Conservation (phyloP, 768 basidiomycete species). For the Ephemerocybe angulata region DNA sequence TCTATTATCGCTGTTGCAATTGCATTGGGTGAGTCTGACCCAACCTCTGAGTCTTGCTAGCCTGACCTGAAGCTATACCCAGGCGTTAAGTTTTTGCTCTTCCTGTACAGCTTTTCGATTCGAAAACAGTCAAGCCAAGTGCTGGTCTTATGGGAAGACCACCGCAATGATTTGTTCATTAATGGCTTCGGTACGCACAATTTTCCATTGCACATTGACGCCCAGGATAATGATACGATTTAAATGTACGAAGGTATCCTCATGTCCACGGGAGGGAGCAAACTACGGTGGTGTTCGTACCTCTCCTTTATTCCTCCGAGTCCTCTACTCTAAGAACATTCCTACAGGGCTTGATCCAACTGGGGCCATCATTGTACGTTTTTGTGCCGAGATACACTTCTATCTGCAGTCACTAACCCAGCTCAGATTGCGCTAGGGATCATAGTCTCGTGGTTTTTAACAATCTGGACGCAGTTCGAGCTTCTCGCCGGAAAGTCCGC, state of each 20-base stretch:
- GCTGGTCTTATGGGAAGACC: constrained; percentile 93
- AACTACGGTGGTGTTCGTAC: constrained; percentile 74
- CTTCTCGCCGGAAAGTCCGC: constrained; percentile 91
- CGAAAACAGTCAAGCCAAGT: constrained; percentile 87
- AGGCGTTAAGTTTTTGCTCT: constrained; percentile 85
- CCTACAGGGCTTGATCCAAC: constrained; percentile 66
- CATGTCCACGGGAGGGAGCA: constrained; percentile 81
- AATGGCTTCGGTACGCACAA: constrained; percentile 80
- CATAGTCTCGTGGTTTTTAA: constrained; percentile 71
- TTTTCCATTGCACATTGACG: constrained; percentile 26
- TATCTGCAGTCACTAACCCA: constrained; percentile 2
- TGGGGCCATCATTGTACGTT: constrained; percentile 69
- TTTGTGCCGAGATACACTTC: neutral
- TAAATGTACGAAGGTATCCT: constrained; percentile 54
- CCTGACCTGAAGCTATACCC: neutral
- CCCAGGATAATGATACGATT: neutral
- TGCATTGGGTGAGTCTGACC: constrained; percentile 60
- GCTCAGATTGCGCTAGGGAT: constrained; percentile 71
- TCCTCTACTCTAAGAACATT: neutral
- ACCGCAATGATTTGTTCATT: constrained; percentile 88
- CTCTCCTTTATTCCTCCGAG: constrained; percentile 2
- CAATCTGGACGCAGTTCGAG: constrained; percentile 78
- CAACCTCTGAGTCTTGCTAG: neutral
- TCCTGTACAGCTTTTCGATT: constrained; percentile 81
- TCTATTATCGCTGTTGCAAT: constrained; percentile 80